Percentiles rank a stretch among this genome's conserved stretches.
These are phyloP conservation scores for Coffea canephora DNA, from an alignment of 257 asterid species.

Conservation along the genomic window DNA sequence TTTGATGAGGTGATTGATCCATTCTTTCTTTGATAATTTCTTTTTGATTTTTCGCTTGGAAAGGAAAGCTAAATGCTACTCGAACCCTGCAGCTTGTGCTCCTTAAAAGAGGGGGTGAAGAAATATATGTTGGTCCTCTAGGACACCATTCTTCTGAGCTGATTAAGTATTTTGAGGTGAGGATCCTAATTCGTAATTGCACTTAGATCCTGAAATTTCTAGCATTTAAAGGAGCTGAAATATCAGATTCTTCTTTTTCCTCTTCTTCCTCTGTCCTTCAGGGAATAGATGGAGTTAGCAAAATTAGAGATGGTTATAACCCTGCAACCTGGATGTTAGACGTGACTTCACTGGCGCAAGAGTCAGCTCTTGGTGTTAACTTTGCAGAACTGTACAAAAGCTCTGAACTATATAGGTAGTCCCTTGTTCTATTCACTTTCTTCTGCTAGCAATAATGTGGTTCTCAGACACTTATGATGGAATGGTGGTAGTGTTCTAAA, in stretches of 20 bases:
- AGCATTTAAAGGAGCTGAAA: background rate
- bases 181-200: background rate
- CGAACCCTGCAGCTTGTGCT: conserved; percentile 55
- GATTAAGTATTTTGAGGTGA: conserved; percentile 64
- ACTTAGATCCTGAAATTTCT: background rate
- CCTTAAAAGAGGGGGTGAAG: conserved; percentile 78
- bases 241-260: background rate
- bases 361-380: conserved; percentile 47
- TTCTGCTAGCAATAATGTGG: too few species aligned
- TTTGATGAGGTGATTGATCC: conserved; percentile 72
- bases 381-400: conserved; percentile 58
- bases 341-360: conserved; percentile 40
- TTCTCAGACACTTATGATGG: too few species aligned
- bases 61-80: background rate
- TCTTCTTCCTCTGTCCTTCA: conserved; percentile 21
- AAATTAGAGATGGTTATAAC: conserved; percentile 58
- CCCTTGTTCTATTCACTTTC: too few species aligned
- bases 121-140: conserved; percentile 72
- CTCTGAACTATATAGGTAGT: too few species aligned
- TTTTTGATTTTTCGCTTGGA: background rate
- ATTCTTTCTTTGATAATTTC: background rate
- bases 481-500: too few species aligned
- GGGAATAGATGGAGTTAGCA: conserved; percentile 9
- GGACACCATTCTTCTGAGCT: conserved; percentile 63
- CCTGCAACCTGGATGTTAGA: conserved; percentile 96